Evolutionary conservation across 257 asterid genomes (phyloP).

Genomic region (Eustoma russellianum): DNA sequence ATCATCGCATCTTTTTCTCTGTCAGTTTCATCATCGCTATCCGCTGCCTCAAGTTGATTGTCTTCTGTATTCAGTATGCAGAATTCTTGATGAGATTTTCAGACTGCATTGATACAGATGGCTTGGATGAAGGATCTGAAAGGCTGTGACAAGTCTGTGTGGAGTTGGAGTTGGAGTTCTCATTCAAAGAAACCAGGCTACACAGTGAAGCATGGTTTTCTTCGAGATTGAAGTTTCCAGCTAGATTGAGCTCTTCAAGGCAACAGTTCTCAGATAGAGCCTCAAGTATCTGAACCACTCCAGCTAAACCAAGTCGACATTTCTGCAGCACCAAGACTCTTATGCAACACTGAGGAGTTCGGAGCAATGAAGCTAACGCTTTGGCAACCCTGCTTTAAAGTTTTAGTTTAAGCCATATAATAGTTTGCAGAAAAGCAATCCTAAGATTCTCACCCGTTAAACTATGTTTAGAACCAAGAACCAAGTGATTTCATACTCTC

Average conservation of each 20-base stretch:
- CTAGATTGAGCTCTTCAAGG: slow-evolving; percentile 79
- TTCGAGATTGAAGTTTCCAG: slow-evolving; percentile 42
- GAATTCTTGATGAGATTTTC: slow-evolving; percentile 16
- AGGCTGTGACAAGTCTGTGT: too few relatives aligned
- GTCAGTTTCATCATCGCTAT: slow-evolving; percentile 58
- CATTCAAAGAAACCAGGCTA: slow-evolving; percentile 9
- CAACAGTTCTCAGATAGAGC: slow-evolving; percentile 44
- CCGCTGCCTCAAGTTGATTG: slow-evolving; percentile 58
- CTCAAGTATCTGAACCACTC: slow-evolving; percentile 41
- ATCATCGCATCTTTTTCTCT: not conserved
- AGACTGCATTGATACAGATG: slow-evolving; percentile 10
- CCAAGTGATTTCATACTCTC: not conserved
- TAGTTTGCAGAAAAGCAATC: not conserved
- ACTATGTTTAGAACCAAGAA: not conserved
- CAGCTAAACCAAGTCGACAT: slow-evolving; percentile 60
- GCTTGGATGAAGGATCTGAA: not conserved
- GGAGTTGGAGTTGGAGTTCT: slow-evolving; percentile 14
- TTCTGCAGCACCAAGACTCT: slow-evolving; percentile 50
- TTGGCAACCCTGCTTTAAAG: slow-evolving; percentile 52
- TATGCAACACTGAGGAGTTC: slow-evolving; percentile 46
- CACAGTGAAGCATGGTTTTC: slow-evolving; percentile 26
- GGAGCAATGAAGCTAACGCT: slow-evolving; percentile 54
- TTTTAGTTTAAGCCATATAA: slow-evolving; percentile 15
- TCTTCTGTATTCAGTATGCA: slow-evolving; percentile 14
- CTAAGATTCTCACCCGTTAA: not conserved